Conservation (phyloP, 164 flowering plant genomes). For the Magnolia sinica region DNA sequence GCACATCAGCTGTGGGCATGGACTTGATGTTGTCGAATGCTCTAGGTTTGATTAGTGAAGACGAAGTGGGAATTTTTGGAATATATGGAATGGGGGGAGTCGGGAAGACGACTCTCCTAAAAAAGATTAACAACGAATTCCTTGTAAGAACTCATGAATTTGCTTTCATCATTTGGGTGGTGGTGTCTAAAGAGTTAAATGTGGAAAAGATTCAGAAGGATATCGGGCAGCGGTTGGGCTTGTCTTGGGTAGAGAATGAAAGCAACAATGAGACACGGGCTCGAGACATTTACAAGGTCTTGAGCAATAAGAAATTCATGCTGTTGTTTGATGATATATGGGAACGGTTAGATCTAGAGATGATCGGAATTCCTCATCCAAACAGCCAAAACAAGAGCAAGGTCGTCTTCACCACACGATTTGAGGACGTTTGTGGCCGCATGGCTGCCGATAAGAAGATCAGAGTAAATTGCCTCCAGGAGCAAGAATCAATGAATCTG, state of each 20-base stretch:
- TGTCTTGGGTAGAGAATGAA: neutral
- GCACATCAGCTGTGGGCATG: too few relatives aligned
- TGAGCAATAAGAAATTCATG: slow-evolving; percentile 8
- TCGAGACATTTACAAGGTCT: neutral
- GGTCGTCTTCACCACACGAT: slow-evolving; percentile 9
- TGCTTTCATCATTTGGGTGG: too few relatives aligned
- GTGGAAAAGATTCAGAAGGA: too few relatives aligned
- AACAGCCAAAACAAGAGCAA: slow-evolving; percentile 1
- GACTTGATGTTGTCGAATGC: too few relatives aligned
- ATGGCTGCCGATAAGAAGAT: slow-evolving; percentile 9
- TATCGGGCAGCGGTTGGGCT: neutral
- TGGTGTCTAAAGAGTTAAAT: too few relatives aligned
- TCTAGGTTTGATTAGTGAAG: too few relatives aligned
- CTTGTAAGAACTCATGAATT: too few relatives aligned
- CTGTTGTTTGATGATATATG: slow-evolving; percentile 12
- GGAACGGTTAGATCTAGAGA: slow-evolving; percentile 6
- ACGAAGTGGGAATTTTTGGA: too few relatives aligned
- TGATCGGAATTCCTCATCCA: slow-evolving; percentile 4
- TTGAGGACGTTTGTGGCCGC: neutral
- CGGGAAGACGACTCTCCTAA: too few relatives aligned
- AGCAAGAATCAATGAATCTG: slow-evolving; percentile 4
- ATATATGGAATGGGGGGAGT: too few relatives aligned
- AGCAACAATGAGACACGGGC: neutral
- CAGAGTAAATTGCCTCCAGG: neutral
- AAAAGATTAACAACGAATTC: too few relatives aligned